Evolutionary conservation across 129 eudicot genomes (phyloP).

Genomic region (Escallonia rubra): DNA sequence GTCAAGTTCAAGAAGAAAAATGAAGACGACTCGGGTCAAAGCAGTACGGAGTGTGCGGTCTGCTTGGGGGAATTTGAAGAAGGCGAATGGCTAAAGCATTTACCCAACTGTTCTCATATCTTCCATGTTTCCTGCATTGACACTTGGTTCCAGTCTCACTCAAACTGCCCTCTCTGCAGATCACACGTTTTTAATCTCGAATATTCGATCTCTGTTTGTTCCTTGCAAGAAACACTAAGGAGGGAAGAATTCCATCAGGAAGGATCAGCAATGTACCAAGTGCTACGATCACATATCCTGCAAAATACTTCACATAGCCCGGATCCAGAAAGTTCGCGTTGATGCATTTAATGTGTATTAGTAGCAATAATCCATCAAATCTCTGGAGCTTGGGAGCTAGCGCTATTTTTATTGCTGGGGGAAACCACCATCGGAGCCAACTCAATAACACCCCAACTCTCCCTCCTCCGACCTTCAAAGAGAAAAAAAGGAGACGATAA

Average conservation of each 20-base stretch:
- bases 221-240: conserved; percentile 27
- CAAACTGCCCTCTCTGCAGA: conserved; percentile 75
- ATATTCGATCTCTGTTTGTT: conserved; percentile 15
- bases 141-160: conserved; percentile 63
- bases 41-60: conserved; percentile 49
- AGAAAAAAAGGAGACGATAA: too few relatives aligned
- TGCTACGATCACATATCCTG: conserved; percentile 31
- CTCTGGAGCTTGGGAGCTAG: too few relatives aligned
- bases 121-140: conserved; percentile 76
- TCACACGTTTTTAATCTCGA: conserved; percentile 32
- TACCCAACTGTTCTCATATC: conserved; percentile 60
- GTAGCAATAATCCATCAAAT: not conserved
- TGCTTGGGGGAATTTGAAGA: conserved; percentile 81
- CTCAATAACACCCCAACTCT: too few relatives aligned
- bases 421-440: too few relatives aligned
- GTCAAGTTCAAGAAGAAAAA: conserved; percentile 36
- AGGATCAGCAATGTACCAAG: conserved; percentile 24
- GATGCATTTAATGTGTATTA: not conserved
- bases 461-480: too few relatives aligned
- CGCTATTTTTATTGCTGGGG: too few relatives aligned
- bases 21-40: conserved; percentile 14
- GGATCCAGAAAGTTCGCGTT: conserved; percentile 10
- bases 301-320: conserved; percentile 11
- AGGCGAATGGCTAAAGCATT: conserved; percentile 54
- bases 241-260: conserved; percentile 47